Percentiles rank a stretch among this genome's conserved stretches.
phyloP scores from a whole-genome alignment of 148 eudicot species.

The Vaccinium corymbosum region DNA sequence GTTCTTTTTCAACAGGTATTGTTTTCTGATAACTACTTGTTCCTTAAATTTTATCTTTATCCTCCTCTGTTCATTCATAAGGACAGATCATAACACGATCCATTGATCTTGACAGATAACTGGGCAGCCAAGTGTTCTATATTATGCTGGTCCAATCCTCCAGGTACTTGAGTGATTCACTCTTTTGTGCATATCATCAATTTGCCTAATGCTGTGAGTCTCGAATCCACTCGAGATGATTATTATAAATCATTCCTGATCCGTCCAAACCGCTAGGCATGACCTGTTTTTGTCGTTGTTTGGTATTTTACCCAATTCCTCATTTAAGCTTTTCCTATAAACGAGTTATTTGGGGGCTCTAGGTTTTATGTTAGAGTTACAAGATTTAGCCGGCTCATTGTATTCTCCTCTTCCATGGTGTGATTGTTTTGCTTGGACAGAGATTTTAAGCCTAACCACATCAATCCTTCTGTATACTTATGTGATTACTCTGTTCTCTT shows the following conservation, averaged over 20 bases:
- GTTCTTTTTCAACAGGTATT: slow-evolving; percentile 95
- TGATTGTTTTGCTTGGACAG: neutral
- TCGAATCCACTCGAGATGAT: neutral
- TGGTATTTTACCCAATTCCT: neutral
- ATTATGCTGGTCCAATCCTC: slow-evolving; percentile 96
- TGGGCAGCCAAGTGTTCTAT: slow-evolving; percentile 96
- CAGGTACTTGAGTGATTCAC: slow-evolving; percentile 51
- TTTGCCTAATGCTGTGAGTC: neutral
- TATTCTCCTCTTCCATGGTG: neutral
- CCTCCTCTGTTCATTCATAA: neutral
- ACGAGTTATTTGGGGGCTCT: neutral
- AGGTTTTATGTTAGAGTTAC: too few species aligned
- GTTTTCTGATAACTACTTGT: slow-evolving; percentile 13
- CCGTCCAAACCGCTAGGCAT: neutral
- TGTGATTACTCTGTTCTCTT: neutral
- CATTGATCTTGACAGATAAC: slow-evolving; percentile 56
- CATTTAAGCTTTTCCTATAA: neutral
- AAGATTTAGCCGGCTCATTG: neutral
- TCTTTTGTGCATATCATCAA: neutral
- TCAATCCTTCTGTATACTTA: neutral
- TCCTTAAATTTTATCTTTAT: neutral
- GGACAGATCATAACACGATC: neutral
- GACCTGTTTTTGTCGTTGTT: neutral
- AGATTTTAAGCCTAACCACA: neutral
- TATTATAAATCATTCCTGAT: neutral